These are phyloP conservation scores for Peronospora destructor DNA, from an alignment of 352 stramenopile genomes.

Conservation along the genomic window DNA sequence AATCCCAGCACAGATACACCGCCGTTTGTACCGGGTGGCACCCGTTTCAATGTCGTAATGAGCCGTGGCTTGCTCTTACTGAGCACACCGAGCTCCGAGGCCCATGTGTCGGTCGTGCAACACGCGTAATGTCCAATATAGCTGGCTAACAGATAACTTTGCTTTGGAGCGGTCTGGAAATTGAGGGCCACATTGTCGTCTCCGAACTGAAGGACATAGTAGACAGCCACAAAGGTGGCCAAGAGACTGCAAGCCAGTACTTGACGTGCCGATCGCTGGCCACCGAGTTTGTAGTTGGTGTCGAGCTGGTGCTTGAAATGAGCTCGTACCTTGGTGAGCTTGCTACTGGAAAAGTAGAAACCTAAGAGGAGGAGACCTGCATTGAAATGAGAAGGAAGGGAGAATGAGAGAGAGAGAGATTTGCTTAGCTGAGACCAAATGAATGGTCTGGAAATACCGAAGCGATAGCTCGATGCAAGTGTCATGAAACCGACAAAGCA, in stretches of 20 bases:
- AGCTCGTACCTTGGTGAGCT: conserved; percentile 70
- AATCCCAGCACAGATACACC: conserved; percentile 85
- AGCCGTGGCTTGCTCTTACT: conserved; percentile 67
- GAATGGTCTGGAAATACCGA: conserved; percentile 28
- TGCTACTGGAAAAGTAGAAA: conserved; percentile 85
- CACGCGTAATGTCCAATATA: conserved; percentile 92
- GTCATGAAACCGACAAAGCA: conserved; percentile 63
- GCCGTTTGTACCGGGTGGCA: conserved; percentile 92
- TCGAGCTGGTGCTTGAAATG: conserved; percentile 55
- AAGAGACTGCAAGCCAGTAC: conserved; percentile 79
- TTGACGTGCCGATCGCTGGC: conserved; percentile 63
- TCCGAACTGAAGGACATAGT: conserved; percentile 32
- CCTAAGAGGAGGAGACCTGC: conserved; percentile 64
- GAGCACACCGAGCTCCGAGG: conserved; percentile 92
- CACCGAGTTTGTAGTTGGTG: conserved; percentile 68
- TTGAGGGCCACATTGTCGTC: conserved; percentile 39
- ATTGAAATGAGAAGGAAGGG: not conserved
- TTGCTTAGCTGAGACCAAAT: not conserved
- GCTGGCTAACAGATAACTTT: conserved; percentile 52
- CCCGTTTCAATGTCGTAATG: conserved; percentile 71
- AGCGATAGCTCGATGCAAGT: conserved; percentile 57
- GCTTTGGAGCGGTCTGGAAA: conserved; percentile 25
- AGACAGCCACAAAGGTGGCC: conserved; percentile 58
- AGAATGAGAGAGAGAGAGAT: not conserved
- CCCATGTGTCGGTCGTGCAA: conserved; percentile 90